Conservation (phyloP, 108 stramenopile genomes). For the Nitzschia sp. region DNA sequence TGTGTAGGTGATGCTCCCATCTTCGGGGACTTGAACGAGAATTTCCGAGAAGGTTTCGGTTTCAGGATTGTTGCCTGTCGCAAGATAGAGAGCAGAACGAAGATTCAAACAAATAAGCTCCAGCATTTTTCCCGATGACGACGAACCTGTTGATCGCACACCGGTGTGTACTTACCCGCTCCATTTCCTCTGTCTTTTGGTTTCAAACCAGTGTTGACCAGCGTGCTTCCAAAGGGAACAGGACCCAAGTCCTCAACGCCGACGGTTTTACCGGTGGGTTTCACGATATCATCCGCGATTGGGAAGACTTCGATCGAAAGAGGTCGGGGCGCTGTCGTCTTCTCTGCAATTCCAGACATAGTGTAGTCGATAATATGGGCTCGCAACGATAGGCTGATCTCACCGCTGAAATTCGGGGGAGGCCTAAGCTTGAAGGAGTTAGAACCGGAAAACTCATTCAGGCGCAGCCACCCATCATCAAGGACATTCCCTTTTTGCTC, state of each 20-base stretch:
- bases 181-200: background rate
- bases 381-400: background rate
- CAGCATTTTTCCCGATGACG: too few species aligned
- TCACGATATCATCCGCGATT: background rate
- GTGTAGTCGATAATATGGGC: background rate
- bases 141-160: too few species aligned
- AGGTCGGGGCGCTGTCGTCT: background rate
- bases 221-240: background rate
- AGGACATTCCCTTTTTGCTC: background rate
- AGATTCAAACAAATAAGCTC: too few species aligned
- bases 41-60: background rate
- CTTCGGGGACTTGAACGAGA: background rate
- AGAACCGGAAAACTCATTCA: background rate
- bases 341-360: background rate
- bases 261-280: background rate
- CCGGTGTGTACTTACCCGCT: too few species aligned
- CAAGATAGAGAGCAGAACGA: too few species aligned
- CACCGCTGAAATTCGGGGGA: constrained; percentile 4
- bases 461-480: background rate
- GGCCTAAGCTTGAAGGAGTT: background rate
- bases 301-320: background rate
- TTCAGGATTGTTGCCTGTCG: constrained; percentile 15
- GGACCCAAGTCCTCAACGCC: constrained; percentile 7
- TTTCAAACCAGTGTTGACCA: background rate
- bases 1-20: background rate